Percentiles rank a stretch among this genome's conserved stretches.
Evolutionary conservation across 768 basidiomycete species (phyloP).

Genomic region (Tulasnella sp.): DNA sequence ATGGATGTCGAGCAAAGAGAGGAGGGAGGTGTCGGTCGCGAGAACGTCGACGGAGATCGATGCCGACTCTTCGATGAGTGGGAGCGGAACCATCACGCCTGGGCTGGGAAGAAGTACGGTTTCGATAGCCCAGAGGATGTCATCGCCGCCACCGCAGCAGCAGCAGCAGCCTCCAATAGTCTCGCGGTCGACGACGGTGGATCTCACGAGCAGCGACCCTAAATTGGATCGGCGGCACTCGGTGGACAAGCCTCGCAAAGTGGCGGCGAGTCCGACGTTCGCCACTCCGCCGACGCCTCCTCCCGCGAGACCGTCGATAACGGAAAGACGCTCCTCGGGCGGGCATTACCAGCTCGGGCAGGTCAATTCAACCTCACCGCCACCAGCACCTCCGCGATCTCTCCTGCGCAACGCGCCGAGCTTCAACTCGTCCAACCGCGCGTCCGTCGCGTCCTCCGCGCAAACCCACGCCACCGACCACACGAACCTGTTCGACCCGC

Average conservation of each 20-base stretch:
- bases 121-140: not conserved
- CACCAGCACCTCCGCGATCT: constrained; percentile 26
- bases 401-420: not conserved
- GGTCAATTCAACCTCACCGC: constrained; percentile 31
- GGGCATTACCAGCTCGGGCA: constrained; percentile 2
- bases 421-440: constrained; percentile 24
- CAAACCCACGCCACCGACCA: constrained; percentile 41
- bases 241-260: constrained; percentile 7
- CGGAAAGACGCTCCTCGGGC: constrained; percentile 19
- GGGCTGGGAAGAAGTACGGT: constrained; percentile 5
- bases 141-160: constrained; percentile 8
- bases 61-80: constrained; percentile 3
- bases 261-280: not conserved
- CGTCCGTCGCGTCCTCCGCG: constrained; percentile 32
- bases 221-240: constrained; percentile 16
- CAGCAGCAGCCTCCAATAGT: too few species aligned
- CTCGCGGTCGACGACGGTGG: not conserved
- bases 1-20: constrained; percentile 22
- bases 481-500: constrained; percentile 38
- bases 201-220: too few species aligned
- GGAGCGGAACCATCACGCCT: constrained; percentile 15
- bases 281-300: constrained; percentile 15
- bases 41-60: constrained; percentile 22
- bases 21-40: not conserved
- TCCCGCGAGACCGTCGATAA: constrained; percentile 24